Evolutionary conservation across 352 stramenopile species (phyloP).

Genomic region (Phytophthora boehmeriae): DNA sequence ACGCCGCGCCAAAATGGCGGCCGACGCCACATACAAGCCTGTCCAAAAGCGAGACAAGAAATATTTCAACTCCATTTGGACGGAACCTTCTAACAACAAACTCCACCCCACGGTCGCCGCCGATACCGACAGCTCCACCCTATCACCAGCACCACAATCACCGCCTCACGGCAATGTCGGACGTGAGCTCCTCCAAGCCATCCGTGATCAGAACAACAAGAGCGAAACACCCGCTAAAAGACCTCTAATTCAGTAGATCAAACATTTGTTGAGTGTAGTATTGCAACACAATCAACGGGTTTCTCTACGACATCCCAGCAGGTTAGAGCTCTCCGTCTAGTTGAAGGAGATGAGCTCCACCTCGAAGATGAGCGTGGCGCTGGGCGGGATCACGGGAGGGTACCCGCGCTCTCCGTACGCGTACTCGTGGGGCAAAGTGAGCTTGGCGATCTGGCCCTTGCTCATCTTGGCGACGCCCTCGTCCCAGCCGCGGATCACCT

Average conservation of each 20-base stretch:
- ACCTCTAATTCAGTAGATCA: no score
- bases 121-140: neutral
- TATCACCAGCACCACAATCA: neutral
- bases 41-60: constrained; percentile 47
- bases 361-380: constrained; percentile 94
- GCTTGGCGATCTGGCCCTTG: constrained; percentile 92
- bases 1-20: constrained; percentile 50
- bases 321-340: constrained; percentile 32
- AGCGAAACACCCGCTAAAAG: neutral
- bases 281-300: constrained; percentile 7
- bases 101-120: neutral
- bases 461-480: constrained; percentile 87
- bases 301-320: neutral
- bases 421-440: constrained; percentile 94
- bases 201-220: constrained; percentile 15
- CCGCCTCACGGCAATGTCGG: constrained; percentile 14
- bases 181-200: constrained; percentile 20
- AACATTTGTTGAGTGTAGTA: no score
- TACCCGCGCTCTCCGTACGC: constrained; percentile 93
- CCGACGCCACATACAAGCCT: constrained; percentile 35
- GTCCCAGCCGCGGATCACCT: constrained; percentile 85
- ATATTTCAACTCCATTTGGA: constrained; percentile 74
- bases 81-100: constrained; percentile 20
- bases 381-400: constrained; percentile 89
- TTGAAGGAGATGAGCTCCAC: constrained; percentile 90